phyloP scores from a whole-genome alignment of 2,329 filamentous ascomycete species.

The Drechslerella dactyloides region DNA sequence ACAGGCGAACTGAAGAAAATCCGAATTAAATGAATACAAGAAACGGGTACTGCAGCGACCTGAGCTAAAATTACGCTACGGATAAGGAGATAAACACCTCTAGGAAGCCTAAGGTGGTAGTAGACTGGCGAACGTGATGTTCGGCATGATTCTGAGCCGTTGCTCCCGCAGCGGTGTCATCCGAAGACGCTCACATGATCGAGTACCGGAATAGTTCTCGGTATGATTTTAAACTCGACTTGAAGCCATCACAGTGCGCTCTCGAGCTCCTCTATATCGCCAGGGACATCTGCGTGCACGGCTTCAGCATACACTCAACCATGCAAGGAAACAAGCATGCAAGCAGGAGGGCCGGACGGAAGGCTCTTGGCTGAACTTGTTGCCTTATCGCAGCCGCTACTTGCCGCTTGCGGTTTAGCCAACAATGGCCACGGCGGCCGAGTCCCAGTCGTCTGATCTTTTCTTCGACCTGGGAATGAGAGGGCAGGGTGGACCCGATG shows the following conservation, averaged over 20 bases:
- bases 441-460: conserved; percentile 6
- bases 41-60: not conserved
- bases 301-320: too few species aligned
- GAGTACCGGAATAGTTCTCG: not conserved
- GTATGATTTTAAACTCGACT: not conserved
- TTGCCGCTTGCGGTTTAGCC: not conserved
- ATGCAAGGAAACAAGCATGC: too few species aligned
- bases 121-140: not conserved
- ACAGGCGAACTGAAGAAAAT: not conserved
- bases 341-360: too few species aligned
- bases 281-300: too few species aligned
- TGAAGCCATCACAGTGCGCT: not conserved
- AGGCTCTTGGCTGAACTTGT: not conserved
- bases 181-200: not conserved
- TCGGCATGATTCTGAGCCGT: not conserved
- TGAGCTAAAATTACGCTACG: not conserved
- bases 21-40: not conserved
- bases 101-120: too few species aligned
- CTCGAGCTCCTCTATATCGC: not conserved
- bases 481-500: not conserved
- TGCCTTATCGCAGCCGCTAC: not conserved
- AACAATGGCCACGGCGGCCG: not conserved
- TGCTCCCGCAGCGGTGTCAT: not conserved
- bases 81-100: too few species aligned
- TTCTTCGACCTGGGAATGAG: not conserved